Evolutionary conservation across 1,284 basidiomycete genomes (phyloP).

Genomic region (Malassezia sympodialis): DNA sequence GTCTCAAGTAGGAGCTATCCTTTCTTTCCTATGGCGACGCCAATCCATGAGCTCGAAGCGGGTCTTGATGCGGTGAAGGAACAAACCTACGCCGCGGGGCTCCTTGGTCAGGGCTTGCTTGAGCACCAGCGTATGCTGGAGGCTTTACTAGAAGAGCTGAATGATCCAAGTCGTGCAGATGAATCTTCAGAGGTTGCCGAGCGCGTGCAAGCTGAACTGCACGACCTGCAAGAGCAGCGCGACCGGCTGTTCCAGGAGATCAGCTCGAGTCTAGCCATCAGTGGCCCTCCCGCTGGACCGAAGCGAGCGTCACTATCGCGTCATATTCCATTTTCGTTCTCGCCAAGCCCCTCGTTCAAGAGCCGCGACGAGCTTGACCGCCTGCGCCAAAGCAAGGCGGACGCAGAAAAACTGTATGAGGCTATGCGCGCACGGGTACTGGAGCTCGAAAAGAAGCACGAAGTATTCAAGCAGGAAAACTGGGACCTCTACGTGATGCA

Average conservation of each 20-base stretch:
- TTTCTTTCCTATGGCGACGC: slow-evolving; percentile 1
- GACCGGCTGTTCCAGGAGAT: slow-evolving; percentile 11
- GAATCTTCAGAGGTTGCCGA: slow-evolving; percentile 6
- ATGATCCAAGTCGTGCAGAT: slow-evolving; percentile 9
- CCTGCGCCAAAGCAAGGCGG: slow-evolving; percentile 9
- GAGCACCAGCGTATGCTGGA: slow-evolving; percentile 34
- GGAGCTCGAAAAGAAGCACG: slow-evolving; percentile 50
- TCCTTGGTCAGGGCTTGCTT: slow-evolving; percentile 36
- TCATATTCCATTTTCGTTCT: neutral
- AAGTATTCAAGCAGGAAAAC: slow-evolving; percentile 89
- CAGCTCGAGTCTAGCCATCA: neutral
- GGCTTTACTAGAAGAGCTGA: slow-evolving; percentile 28
- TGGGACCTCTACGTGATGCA: slow-evolving; percentile 92
- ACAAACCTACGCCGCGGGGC: slow-evolving; percentile 29
- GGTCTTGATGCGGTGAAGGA: slow-evolving; percentile 15
- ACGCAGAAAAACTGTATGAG: slow-evolving; percentile 7
- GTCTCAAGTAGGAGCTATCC: neutral
- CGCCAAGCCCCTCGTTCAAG: slow-evolving; percentile 2
- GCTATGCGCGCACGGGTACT: slow-evolving; percentile 10
- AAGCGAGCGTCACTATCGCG: neutral
- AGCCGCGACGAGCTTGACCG: slow-evolving; percentile 1
- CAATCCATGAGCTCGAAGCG: slow-evolving; percentile 4
- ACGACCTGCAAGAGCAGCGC: slow-evolving; percentile 12
- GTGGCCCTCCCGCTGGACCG: neutral
- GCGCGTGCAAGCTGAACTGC: slow-evolving; percentile 11